A percentile compares a stretch with the other conserved stretches of the same genome.
These are phyloP conservation scores for Penicillium corylophilum DNA, from an alignment of 2,329 filamentous ascomycete species.

Conservation along the genomic window DNA sequence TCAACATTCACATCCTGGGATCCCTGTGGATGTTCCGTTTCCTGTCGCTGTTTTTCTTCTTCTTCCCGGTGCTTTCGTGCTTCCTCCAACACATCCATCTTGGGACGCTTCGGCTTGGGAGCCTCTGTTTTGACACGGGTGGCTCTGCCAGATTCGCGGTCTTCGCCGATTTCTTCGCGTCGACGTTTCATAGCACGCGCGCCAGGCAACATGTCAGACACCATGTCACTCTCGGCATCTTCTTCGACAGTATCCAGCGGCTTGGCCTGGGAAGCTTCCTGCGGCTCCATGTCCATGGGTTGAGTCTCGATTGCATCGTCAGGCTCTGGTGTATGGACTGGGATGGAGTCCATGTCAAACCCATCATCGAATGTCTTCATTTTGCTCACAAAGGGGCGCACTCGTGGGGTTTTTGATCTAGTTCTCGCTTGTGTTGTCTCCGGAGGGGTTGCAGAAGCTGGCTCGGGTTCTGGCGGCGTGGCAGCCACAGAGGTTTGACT, in stretches of 20 bases:
- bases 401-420: conserved; percentile 24
- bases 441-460: not conserved
- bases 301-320: conserved; percentile 20
- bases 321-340: conserved; percentile 33
- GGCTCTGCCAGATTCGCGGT: conserved; percentile 37
- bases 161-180: conserved; percentile 60
- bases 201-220: conserved; percentile 73
- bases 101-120: conserved; percentile 54
- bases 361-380: conserved; percentile 74
- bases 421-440: conserved; percentile 19
- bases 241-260: conserved; percentile 27
- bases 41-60: conserved; percentile 49
- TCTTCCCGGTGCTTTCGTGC: conserved; percentile 57
- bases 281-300: conserved; percentile 20
- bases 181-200: conserved; percentile 77
- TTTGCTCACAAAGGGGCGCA: conserved; percentile 37
- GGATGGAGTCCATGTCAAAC: conserved; percentile 49
- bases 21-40: conserved; percentile 57
- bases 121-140: conserved; percentile 26
- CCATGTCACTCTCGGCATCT: conserved; percentile 54
- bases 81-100: conserved; percentile 67
- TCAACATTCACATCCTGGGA: conserved; percentile 63
- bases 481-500: conserved; percentile 15
- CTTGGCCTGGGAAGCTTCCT: conserved; percentile 25
- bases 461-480: not conserved